These are phyloP conservation scores for Scheffersomyces insectosa DNA, from an alignment of 1,139 yeast species.

Conservation along the genomic window DNA sequence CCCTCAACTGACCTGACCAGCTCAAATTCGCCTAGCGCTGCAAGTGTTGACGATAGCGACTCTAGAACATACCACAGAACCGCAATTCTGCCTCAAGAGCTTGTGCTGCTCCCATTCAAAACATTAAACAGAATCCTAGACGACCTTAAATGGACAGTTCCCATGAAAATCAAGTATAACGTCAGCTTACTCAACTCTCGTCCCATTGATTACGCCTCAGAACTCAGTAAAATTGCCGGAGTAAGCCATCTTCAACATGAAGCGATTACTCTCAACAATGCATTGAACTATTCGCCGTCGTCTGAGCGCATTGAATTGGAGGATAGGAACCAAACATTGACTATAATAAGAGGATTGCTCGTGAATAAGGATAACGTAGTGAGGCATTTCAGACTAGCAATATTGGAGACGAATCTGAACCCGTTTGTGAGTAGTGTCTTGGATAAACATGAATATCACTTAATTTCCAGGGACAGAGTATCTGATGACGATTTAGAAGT, in stretches of 20 bases:
- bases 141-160: constrained; percentile 53
- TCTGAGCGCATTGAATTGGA: constrained; percentile 21
- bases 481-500: constrained; percentile 28
- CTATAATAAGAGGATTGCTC: constrained; percentile 36
- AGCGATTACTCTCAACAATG: constrained; percentile 35
- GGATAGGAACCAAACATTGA: constrained; percentile 23
- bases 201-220: constrained; percentile 37
- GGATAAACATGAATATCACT: constrained; percentile 41
- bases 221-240: constrained; percentile 23
- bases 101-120: constrained; percentile 45
- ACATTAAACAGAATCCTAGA: constrained; percentile 67
- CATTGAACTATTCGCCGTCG: constrained; percentile 32
- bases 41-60: neutral
- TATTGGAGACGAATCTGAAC: constrained; percentile 27
- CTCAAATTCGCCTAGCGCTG: neutral
- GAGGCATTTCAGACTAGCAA: constrained; percentile 34
- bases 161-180: constrained; percentile 20
- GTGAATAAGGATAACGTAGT: constrained; percentile 18
- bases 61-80: neutral
- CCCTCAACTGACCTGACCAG: neutral
- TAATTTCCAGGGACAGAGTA: constrained; percentile 24
- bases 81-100: neutral
- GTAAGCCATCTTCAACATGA: constrained; percentile 14
- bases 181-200: constrained; percentile 27
- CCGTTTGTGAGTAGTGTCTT: constrained; percentile 19